phyloP scores from a whole-genome alignment of 352 stramenopile genomes.

The Aphanomyces invadans region DNA sequence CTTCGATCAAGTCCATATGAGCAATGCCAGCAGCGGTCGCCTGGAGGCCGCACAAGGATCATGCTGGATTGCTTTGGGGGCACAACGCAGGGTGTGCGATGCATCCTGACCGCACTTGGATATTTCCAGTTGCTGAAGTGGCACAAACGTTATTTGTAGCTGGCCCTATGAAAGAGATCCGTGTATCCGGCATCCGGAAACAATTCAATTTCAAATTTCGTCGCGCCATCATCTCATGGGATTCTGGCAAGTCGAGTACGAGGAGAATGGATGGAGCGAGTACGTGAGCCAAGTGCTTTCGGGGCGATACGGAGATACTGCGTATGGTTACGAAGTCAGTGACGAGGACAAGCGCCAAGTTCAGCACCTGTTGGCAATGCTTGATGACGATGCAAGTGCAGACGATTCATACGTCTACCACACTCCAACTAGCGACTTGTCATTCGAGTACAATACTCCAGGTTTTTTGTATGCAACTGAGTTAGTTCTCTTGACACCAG shows the following conservation, averaged over 20 bases:
- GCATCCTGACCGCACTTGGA: no score
- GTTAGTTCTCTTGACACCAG: neutral
- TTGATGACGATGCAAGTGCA: neutral
- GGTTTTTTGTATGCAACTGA: neutral
- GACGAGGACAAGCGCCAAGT: constrained; percentile 7
- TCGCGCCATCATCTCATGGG: neutral
- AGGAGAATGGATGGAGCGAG: constrained; percentile 4
- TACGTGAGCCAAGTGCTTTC: neutral
- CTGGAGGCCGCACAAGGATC: no score
- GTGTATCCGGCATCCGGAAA: no score
- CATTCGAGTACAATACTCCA: constrained; percentile 66
- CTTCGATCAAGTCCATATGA: no score
- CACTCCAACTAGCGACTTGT: constrained; percentile 28
- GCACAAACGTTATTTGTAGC: no score
- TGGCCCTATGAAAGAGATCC: no score
- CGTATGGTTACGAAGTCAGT: neutral
- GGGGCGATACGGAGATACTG: neutral
- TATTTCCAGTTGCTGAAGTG: no score
- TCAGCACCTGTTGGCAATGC: constrained; percentile 1
- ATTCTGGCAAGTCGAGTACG: constrained; percentile 10
- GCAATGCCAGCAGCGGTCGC: no score
- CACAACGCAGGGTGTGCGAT: no score
- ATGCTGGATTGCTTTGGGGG: no score
- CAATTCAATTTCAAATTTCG: neutral
- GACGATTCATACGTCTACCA: constrained; percentile 17